A percentile compares a stretch with the other conserved stretches of the same genome.
Evolutionary conservation across 768 basidiomycete species (phyloP).

Genomic region (Trametes punicea): DNA sequence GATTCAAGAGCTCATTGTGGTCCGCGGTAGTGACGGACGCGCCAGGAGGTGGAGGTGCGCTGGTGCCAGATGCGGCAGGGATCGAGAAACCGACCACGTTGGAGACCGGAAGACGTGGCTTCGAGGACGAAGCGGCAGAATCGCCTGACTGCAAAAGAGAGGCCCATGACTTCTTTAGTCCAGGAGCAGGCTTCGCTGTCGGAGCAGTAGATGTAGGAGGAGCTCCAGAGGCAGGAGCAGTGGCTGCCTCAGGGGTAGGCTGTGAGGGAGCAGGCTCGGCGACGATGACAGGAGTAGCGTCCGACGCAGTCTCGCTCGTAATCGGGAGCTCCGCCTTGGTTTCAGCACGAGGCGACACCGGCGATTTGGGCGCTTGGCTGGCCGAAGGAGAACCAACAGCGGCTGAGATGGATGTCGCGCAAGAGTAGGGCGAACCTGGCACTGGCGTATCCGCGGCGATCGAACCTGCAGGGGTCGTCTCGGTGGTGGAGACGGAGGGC

Average conservation of each 20-base stretch:
- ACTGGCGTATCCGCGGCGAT: conserved; percentile 46
- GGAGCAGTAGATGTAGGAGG: conserved; percentile 11
- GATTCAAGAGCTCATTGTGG: conserved; percentile 49
- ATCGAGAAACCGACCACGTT: conserved; percentile 73
- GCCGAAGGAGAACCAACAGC: conserved; percentile 14
- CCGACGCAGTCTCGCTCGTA: background rate
- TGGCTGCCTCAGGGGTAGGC: background rate
- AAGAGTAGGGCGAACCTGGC: conserved; percentile 55
- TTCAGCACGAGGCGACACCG: background rate
- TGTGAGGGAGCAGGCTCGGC: background rate
- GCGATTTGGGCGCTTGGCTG: conserved; percentile 4
- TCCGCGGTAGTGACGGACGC: conserved; percentile 28
- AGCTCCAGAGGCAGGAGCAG: background rate
- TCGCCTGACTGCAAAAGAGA: conserved; percentile 56
- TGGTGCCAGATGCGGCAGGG: conserved; percentile 33
- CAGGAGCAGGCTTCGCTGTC: conserved; percentile 17
- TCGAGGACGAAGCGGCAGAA: conserved; percentile 38
- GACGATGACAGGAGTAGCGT: background rate
- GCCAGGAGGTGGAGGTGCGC: conserved; percentile 23
- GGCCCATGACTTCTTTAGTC: conserved; percentile 70
- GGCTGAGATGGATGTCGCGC: conserved; percentile 55
- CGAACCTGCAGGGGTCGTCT: conserved; percentile 48
- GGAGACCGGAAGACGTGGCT: conserved; percentile 58
- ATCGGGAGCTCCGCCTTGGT: conserved; percentile 1
- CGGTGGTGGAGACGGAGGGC: conserved; percentile 48